Evolutionary conservation across 352 stramenopile species (phyloP), one percentile per base, ranked within the genome.

Genomic region (Pythium dissotocum): DNA sequence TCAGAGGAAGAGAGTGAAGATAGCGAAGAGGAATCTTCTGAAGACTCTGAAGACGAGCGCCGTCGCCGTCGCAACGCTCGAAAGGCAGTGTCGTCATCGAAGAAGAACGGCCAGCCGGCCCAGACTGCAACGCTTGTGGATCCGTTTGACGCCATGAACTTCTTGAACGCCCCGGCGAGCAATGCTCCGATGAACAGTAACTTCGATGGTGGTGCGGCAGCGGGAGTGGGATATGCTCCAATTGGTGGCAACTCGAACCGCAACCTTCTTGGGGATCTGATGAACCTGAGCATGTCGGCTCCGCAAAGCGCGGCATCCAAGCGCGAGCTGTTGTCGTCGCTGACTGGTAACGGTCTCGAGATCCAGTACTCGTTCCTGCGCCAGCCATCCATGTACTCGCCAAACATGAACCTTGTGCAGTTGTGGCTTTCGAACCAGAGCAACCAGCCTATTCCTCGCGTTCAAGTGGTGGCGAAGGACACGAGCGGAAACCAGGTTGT

Each of bases 351-450:
- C 24, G 78, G 76, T 0, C 69, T 87, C 24, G 56, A 77, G 28
- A 77, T 83, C 36, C 69, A 82, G 56, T 81, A 80, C 51, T 68
- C 71, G 26, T 82, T 81, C 59, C 69, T 79, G n/a, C 78, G 78
- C 5, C 70, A 73, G 42, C 71, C 74, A 40, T 83, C 76, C 28
- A 79, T 73, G 74, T 80, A 81, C 58, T 76, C 72, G 4, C 64
- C 76, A 24, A 79, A 68, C 63, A 85, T 86, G 79, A 84, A 79
- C 46, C 59, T 84, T 21, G 64, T 88, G 13, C 71, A 85, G 72
- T 57, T 78, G 21, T 77, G 80, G 71, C 52, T 82, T 32, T 51
- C 62, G 18, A 87, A 90, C 70, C 42, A 85, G 26, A 67, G 69
- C 18, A 61, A 66, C 12, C 64, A 75, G 16, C 66, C 77, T 1